Conservation (phyloP, 2,329 filamentous ascomycete genomes). For the Fusarium buharicum region DNA sequence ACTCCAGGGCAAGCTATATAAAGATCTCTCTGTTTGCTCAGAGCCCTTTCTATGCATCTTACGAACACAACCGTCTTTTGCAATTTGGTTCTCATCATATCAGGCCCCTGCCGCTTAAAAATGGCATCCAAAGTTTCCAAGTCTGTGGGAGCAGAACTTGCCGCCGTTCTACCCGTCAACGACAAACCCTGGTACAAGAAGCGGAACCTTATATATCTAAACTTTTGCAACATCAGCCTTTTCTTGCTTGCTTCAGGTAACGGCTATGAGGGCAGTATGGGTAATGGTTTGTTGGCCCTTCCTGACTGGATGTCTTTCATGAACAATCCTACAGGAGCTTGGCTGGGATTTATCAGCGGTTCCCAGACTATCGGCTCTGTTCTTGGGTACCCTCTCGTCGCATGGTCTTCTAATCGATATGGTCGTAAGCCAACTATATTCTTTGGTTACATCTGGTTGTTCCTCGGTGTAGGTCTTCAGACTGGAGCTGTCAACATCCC, state of each 20-base stretch:
- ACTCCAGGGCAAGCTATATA: no score
- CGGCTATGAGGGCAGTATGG: conserved; percentile 5
- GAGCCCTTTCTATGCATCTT: no score
- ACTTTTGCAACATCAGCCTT: conserved; percentile 5
- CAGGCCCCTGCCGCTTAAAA: not conserved
- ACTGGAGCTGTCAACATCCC: conserved; percentile 8
- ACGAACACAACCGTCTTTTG: no score
- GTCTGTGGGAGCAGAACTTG: conserved; percentile 1
- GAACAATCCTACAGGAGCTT: conserved; percentile 6
- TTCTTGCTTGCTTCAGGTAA: conserved; percentile 4
- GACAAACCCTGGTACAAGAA: conserved; percentile 17
- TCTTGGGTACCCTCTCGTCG: conserved; percentile 1
- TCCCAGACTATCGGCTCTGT: conserved; percentile 5
- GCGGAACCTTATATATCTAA: not conserved
- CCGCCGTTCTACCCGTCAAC: conserved; percentile 2
- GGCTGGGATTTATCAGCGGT: conserved; percentile 11
- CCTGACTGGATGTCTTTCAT: conserved; percentile 7
- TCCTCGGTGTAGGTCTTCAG: conserved; percentile 14
- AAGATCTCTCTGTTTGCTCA: no score
- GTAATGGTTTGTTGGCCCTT: not conserved
- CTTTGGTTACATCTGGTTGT: not conserved
- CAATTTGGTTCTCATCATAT: no score
- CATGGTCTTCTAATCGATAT: not conserved
- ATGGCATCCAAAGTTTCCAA: not conserved
- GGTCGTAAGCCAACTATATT: conserved; percentile 8